Percentiles rank a stretch among this genome's conserved stretches.
Evolutionary conservation across 1,284 basidiomycete genomes (phyloP).

Genomic region (Mycena sp.): DNA sequence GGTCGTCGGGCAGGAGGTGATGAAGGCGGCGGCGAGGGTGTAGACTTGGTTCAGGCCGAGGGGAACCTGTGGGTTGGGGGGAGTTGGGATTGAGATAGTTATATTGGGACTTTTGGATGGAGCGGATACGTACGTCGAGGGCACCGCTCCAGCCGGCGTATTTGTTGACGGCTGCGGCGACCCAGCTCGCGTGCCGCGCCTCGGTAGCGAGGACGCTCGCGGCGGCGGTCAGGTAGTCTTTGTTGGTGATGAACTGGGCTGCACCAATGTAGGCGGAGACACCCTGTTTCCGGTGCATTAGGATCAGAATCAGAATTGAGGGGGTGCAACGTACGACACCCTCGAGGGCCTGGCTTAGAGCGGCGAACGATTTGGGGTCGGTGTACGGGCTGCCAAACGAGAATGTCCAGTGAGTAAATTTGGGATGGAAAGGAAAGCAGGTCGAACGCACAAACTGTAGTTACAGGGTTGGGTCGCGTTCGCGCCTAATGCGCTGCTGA

Average conservation of each 20-base stretch:
- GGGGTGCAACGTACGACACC: conserved; percentile 43
- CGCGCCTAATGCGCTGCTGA: conserved; percentile 61
- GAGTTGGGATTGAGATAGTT: too few species aligned
- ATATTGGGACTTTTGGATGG: neutral
- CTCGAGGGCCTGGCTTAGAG: conserved; percentile 65
- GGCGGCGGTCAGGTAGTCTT: conserved; percentile 48
- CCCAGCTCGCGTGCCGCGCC: conserved; percentile 58
- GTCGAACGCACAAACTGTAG: conserved; percentile 63
- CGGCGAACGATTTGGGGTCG: conserved; percentile 59
- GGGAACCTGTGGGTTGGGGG: conserved; percentile 41
- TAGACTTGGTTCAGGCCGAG: conserved; percentile 57
- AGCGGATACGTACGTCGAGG: conserved; percentile 43
- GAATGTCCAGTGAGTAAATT: neutral
- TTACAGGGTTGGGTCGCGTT: conserved; percentile 62
- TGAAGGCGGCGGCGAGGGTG: conserved; percentile 54
- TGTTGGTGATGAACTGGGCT: conserved; percentile 54
- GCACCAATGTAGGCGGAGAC: conserved; percentile 65
- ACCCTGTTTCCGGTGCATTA: conserved; percentile 37
- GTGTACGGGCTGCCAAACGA: conserved; percentile 56
- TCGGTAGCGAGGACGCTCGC: conserved; percentile 53
- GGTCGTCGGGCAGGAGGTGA: conserved; percentile 59
- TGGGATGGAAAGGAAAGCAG: neutral
- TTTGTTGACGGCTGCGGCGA: conserved; percentile 54
- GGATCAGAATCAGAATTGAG: too few species aligned
- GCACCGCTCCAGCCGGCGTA: conserved; percentile 59